Evolutionary conservation across 2,329 filamentous ascomycete species (phyloP), one percentile per base, ranked within the genome.

Genomic region (Byssothecium circinans): DNA sequence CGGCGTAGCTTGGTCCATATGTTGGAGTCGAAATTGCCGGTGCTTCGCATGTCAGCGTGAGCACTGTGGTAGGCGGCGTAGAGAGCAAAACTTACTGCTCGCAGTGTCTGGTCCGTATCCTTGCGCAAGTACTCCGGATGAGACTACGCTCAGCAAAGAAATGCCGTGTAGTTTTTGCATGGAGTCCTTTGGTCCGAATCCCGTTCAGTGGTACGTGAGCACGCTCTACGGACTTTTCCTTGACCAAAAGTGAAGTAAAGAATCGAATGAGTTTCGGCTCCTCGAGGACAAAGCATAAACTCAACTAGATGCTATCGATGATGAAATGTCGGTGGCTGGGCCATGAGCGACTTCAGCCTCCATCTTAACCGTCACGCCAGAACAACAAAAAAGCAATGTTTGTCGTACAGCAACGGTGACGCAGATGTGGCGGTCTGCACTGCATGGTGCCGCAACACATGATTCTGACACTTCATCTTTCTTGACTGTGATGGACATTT

Each of bases 371-470:
- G 23, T 6, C 29, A 32, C 29, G 6, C 12, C 12, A 29, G 54
- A 61, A n/a, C n/a, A 61, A 47, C 56, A 57, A 25, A 25, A 25
- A 25, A 25, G 23, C 23, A 25, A 25, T 59, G 59, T 56, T 62
- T 61, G 53, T 57, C 41, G 57, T 50, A 57, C 52, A 48, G 36
- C 34, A 60, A 54, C 53, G 49, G 50, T 41, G 36, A 51, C 45
- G 49, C 54, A 45, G 30, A 10, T 49, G 5, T 32, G 14, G 29
- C 29, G 29, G 29, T 32, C 29, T 32, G 39, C 44, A 38, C 47
- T 59, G 59, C 53, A 57, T 47, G 49, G 29, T 47, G 29, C 50
- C 50, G 47, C 41, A 40, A 49, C 45, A 34, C 36, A 32, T 47
- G 2, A 44, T 45, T 54, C 47, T 55, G 52, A 56, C 48, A 23